Conservation (phyloP, 129 eudicot species). For the Ambrosia trifida region DNA sequence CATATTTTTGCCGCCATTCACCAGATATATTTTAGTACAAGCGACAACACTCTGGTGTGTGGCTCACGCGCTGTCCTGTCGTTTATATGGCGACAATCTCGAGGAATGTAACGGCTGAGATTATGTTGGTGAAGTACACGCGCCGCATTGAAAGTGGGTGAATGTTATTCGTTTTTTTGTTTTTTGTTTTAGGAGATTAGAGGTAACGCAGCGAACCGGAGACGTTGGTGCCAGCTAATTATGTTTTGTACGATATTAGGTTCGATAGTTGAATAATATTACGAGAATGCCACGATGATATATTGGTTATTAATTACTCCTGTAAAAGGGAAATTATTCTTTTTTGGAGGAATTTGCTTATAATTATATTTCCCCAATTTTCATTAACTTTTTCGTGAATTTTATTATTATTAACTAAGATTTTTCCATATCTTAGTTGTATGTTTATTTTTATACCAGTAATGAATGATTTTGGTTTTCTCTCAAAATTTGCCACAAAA, state of each 20-base stretch:
- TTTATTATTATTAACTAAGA: slow-evolving; percentile 3
- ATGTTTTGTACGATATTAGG: slow-evolving; percentile 14
- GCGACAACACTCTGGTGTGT: background rate
- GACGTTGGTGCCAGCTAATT: slow-evolving; percentile 40
- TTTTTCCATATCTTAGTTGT: slow-evolving; percentile 20
- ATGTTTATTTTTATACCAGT: slow-evolving; percentile 19
- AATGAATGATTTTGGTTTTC: slow-evolving; percentile 22
- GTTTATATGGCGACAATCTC: background rate
- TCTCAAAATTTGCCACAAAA: background rate
- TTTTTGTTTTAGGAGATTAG: slow-evolving; percentile 23
- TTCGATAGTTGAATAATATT: background rate
- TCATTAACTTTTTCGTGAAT: background rate
- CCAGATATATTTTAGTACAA: background rate
- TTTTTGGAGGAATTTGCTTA: slow-evolving; percentile 24
- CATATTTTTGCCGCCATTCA: slow-evolving; percentile 31
- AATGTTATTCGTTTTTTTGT: slow-evolving; percentile 15
- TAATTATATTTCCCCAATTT: slow-evolving; percentile 14
- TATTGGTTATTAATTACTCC: slow-evolving; percentile 21
- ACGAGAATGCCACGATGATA: slow-evolving; percentile 27
- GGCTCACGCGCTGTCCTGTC: background rate
- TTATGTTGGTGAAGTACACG: background rate
- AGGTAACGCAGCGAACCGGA: slow-evolving; percentile 42
- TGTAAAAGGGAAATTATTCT: slow-evolving; percentile 9
- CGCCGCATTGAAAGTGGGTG: slow-evolving; percentile 13
- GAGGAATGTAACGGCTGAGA: background rate